Evolutionary conservation across 2,329 filamentous ascomycete genomes (phyloP), one percentile per base, ranked within the genome.

Genomic region (Penicillium sp.): DNA sequence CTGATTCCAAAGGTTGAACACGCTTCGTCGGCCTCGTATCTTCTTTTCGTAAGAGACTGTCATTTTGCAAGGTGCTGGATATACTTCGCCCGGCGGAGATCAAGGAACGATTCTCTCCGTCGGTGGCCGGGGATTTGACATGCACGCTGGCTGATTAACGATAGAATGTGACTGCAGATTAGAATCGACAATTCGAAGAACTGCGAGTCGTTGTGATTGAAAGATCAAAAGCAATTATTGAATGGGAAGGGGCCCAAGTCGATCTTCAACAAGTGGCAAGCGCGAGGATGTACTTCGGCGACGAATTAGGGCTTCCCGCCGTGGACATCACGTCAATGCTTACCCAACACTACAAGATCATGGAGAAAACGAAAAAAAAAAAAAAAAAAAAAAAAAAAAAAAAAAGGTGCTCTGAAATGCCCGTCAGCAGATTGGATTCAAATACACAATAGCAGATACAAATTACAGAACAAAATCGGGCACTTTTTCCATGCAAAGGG

Each of bases 401-500:
- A 35, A 3, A 9, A 50, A 19, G n/a, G n/a, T n/a, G n/a, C 10
- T 54, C 5, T 30, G 37, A 55, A 53, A 53, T 38, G 26, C 63
- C n/a, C 33, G 22, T 33, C 4, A 35, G 57, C 28, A 37, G 19
- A 42, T 56, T 53, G 33, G 47, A 60, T 61, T 63, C 54, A 64
- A 38, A 56, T 64, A 63, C 44, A 65, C 42, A 64, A 66, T 60
- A 59, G 61, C 55, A 58, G 38, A 61, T 65, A 64, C 37, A 68
- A 62, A 59, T 53, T 61, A 63, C 53, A 67, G 53, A 67, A 55
- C 53, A 63, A 59, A 62, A 60, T 62, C 56, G 61, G 59, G 55
- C 65, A 69, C 65, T 70, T 70, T 68, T 69, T 67, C 53, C 62
- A 67, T 70, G 60, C 62, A 65, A 59, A 55, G 56, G 59, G 56